Evolutionary conservation across 2,329 filamentous ascomycete genomes (phyloP).

Genomic region (Cladosporium austrohemisphaericum): DNA sequence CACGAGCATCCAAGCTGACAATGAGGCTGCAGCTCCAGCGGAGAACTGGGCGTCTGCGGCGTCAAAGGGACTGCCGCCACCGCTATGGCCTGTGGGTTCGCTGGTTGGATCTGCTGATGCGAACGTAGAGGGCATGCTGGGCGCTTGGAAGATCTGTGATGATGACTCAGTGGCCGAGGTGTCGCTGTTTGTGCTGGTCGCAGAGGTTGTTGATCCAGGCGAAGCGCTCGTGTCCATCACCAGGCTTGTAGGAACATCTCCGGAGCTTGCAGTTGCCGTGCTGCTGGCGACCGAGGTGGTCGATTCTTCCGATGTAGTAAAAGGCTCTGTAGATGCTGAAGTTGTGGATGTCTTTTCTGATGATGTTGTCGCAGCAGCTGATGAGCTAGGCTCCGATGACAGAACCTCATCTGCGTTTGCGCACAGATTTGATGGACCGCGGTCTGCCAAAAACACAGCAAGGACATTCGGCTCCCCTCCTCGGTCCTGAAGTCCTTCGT

Average conservation of each 20-base stretch:
- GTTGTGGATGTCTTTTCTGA: slow-evolving; percentile 4
- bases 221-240: slow-evolving; percentile 21
- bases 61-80: slow-evolving; percentile 47
- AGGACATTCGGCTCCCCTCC: slow-evolving; percentile 38
- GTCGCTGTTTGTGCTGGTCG: slow-evolving; percentile 6
- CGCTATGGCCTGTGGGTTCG: slow-evolving; percentile 34
- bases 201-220: background rate
- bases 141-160: slow-evolving; percentile 10
- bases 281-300: slow-evolving; percentile 11
- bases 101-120: slow-evolving; percentile 20
- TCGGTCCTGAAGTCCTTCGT: slow-evolving; percentile 24
- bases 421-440: slow-evolving; percentile 39
- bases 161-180: slow-evolving; percentile 9
- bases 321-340: slow-evolving; percentile 15
- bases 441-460: slow-evolving; percentile 39
- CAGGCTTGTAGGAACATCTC: slow-evolving; percentile 18
- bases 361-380: slow-evolving; percentile 14
- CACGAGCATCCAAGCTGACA: slow-evolving; percentile 11
- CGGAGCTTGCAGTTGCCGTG: slow-evolving; percentile 19
- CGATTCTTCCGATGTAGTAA: background rate
- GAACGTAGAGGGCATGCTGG: slow-evolving; percentile 16
- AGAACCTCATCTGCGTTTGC: slow-evolving; percentile 29
- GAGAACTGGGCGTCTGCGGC: slow-evolving; percentile 21
- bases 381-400: slow-evolving; percentile 13
- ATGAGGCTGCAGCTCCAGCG: slow-evolving; percentile 7